Percentiles rank a stretch among this genome's conserved stretches.
Conservation (phyloP, 139 green algal species). For the Picochlorum sp. region DNA sequence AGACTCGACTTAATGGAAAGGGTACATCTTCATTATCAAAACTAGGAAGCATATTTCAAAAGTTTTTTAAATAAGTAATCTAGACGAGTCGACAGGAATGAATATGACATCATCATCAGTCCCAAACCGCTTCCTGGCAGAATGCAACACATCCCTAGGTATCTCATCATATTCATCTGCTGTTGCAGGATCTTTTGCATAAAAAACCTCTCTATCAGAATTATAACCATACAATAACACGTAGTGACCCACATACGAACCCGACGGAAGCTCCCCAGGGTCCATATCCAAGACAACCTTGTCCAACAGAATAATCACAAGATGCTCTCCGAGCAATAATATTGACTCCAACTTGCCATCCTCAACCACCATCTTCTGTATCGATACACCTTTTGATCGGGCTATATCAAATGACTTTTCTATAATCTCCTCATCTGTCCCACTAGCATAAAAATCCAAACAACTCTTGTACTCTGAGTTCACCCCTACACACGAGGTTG, state of each 20-base stretch:
- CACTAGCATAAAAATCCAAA: slow-evolving; percentile 2
- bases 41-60: neutral
- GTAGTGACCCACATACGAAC: slow-evolving; percentile 6
- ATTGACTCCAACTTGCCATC: neutral
- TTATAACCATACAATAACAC: slow-evolving; percentile 12
- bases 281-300: neutral
- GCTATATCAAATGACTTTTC: neutral
- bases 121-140: neutral
- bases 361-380: neutral
- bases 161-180: neutral
- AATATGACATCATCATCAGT: slow-evolving; percentile 11
- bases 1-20: neutral
- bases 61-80: neutral
- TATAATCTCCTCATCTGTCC: slow-evolving; percentile 1
- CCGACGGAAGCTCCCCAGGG: neutral
- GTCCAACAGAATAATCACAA: neutral
- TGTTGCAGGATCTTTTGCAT: slow-evolving; percentile 3
- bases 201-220: neutral
- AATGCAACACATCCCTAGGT: neutral
- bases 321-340: neutral
- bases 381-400: neutral
- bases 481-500: slow-evolving; percentile 5
- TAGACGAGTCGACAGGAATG: neutral
- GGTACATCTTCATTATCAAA: neutral
- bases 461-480: slow-evolving; percentile 3